phyloP scores from a whole-genome alignment of 139 green algal species.

The Chlamydomonas sp. region DNA sequence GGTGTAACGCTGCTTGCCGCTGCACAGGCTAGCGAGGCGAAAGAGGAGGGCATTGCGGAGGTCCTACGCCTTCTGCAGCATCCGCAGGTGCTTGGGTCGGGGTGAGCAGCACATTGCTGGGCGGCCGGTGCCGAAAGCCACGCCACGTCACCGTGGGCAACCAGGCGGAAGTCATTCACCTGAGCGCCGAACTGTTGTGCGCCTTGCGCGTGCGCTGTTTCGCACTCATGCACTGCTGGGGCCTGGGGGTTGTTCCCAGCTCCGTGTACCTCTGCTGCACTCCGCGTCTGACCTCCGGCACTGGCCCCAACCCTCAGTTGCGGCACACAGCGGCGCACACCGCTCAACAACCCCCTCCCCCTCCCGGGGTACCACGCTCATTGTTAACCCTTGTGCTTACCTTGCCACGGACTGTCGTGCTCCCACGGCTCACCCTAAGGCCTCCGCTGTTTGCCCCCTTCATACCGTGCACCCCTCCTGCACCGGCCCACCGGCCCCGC shows the following conservation, averaged over 20 bases:
- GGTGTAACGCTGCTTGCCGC: no score
- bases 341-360: no score
- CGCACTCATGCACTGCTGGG: background rate
- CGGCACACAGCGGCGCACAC: no score
- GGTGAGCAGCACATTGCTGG: slow-evolving; percentile 11
- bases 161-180: no score
- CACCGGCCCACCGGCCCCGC: background rate
- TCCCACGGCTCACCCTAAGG: background rate
- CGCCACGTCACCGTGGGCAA: slow-evolving; percentile 63
- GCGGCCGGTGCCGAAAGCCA: background rate
- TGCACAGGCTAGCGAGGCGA: slow-evolving; percentile 42
- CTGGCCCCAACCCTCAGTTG: no score
- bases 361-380: no score
- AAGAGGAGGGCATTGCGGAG: slow-evolving; percentile 54
- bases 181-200: background rate
- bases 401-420: background rate
- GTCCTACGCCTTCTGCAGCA: slow-evolving; percentile 60
- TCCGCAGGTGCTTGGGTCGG: slow-evolving; percentile 70
- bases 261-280: background rate
- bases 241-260: background rate
- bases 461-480: background rate
- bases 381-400: no score
- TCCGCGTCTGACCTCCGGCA: no score
- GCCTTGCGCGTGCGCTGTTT: background rate
- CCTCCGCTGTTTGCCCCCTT: background rate